These are phyloP conservation scores for Strobilomyces confusus DNA, from an alignment of 768 basidiomycete species.

Conservation along the genomic window DNA sequence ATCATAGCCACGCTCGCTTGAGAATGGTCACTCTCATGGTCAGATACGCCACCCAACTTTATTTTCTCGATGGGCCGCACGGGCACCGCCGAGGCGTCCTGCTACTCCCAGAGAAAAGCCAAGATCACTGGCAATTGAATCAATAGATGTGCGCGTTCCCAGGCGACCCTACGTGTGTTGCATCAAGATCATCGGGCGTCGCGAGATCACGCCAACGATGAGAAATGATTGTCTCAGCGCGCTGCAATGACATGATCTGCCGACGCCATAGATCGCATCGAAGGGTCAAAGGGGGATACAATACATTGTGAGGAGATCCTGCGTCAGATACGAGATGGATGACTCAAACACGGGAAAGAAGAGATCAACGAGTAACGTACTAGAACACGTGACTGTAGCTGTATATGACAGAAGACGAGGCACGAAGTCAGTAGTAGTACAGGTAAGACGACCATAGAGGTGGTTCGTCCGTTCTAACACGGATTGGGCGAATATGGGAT, in stretches of 20 bases:
- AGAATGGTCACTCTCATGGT: too few species aligned
- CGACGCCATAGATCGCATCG: slow-evolving; percentile 2
- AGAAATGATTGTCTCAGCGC: neutral
- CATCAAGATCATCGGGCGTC: neutral
- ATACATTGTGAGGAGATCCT: slow-evolving; percentile 3
- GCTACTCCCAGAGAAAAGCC: neutral
- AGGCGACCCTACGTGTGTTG: neutral
- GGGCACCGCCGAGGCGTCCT: too few species aligned
- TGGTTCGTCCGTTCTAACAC: neutral
- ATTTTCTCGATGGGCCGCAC: too few species aligned
- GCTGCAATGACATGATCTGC: slow-evolving; percentile 4
- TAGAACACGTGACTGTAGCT: neutral
- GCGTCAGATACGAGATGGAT: slow-evolving; percentile 5
- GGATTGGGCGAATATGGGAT: too few species aligned
- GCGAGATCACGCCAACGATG: neutral
- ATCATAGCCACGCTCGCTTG: too few species aligned
- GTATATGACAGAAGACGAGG: neutral
- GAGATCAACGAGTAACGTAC: slow-evolving; percentile 4
- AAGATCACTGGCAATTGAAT: neutral
- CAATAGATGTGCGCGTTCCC: neutral
- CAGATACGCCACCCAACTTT: too few species aligned
- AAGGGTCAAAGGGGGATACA: neutral
- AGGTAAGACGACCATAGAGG: neutral
- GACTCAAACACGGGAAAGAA: neutral
- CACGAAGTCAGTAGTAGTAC: neutral